Evolutionary conservation across 2,329 filamentous ascomycete genomes (phyloP).

Genomic region (Fusarium verrucosum): DNA sequence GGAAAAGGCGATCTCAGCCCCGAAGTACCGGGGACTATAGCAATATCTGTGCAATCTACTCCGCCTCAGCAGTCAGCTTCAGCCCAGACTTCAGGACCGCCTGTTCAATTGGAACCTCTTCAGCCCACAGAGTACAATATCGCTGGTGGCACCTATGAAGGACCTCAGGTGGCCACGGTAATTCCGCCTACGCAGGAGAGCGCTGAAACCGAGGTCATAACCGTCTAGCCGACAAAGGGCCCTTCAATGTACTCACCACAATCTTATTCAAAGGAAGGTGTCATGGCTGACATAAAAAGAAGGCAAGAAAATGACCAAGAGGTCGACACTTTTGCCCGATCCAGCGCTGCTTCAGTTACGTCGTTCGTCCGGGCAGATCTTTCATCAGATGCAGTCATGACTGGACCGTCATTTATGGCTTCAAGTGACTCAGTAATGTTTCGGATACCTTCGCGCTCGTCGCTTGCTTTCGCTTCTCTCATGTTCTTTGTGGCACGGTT

Average conservation of each 20-base stretch:
- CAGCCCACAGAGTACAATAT: not conserved
- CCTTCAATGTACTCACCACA: slow-evolving; percentile 13
- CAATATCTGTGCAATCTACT: not conserved
- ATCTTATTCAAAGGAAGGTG: not conserved
- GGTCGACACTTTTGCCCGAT: not conserved
- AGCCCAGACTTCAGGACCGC: not conserved
- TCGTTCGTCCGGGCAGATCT: not conserved
- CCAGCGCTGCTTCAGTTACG: not conserved
- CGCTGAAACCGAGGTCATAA: slow-evolving; percentile 32
- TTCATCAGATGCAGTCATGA: not conserved
- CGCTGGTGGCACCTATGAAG: not conserved
- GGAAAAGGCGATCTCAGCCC: not conserved
- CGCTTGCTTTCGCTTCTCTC: not conserved
- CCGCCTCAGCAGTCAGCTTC: not conserved
- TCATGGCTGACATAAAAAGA: not conserved
- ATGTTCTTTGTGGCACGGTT: not conserved
- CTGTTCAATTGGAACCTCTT: not conserved
- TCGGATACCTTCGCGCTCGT: not conserved
- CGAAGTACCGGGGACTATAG: not conserved
- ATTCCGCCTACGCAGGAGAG: slow-evolving; percentile 35
- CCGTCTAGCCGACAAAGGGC: slow-evolving; percentile 21
- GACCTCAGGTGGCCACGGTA: slow-evolving; percentile 38
- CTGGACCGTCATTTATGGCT: not conserved
- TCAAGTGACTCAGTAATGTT: not conserved
- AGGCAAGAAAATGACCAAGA: slow-evolving; percentile 4